Conservation (phyloP, 805 yeast genomes). For the Barnettozyma siamensis region DNA sequence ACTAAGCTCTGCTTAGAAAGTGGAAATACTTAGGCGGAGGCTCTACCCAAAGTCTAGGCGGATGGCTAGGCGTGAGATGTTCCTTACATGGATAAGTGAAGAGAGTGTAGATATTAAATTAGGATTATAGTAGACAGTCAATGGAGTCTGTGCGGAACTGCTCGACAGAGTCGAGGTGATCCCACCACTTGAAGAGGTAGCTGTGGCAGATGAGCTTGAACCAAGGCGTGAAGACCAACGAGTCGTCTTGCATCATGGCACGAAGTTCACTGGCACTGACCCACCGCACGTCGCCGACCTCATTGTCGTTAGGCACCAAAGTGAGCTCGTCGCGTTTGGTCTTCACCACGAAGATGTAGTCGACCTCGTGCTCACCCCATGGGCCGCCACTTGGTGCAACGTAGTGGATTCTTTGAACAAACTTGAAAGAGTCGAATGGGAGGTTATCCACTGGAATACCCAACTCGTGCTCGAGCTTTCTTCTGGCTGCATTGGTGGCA, state of each 20-base stretch:
- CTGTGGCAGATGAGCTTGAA: conserved; percentile 91
- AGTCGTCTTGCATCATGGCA: conserved; percentile 64
- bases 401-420: conserved; percentile 90
- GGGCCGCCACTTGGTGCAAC: conserved; percentile 74
- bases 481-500: conserved; percentile 80
- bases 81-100: too few species aligned
- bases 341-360: conserved; percentile 75
- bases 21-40: too few species aligned
- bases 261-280: conserved; percentile 65
- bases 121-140: conserved; percentile 21
- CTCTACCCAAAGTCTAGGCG: too few species aligned
- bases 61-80: too few species aligned
- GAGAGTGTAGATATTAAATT: too few species aligned
- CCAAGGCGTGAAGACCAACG: conserved; percentile 93
- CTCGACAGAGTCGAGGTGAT: conserved; percentile 52
- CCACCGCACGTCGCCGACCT: conserved; percentile 75
- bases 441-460: conserved; percentile 64
- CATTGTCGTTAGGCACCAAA: conserved; percentile 64
- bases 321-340: conserved; percentile 40
- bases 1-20: background rate
- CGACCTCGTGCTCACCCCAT: conserved; percentile 99
- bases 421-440: conserved; percentile 66
- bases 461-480: conserved; percentile 89
- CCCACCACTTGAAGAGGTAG: conserved; percentile 94
- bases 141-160: conserved; percentile 37